Evolutionary conservation across 192 early-diverging fungal species (phyloP), one percentile per base, ranked within the genome.

Genomic region (Geranomyces michiganensis): DNA sequence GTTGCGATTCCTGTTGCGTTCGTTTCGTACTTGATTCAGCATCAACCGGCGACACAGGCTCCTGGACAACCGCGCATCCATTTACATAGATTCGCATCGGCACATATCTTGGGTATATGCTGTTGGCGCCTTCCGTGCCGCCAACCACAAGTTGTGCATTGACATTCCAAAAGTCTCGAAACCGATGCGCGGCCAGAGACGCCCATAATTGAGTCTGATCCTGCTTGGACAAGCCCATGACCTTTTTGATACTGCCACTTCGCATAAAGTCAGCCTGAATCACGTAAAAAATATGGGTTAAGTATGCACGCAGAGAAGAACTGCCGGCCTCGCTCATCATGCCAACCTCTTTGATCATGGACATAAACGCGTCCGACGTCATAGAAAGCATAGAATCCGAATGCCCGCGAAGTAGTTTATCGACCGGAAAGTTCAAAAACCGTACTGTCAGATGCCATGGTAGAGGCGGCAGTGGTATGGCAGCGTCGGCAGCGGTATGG

Each of bases 131-230:
- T 10, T 41, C 36, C 5, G 5, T 41, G 3, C 36, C 36, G 10
- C 36, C 36, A n/a, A 72, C 53, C 29, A 83, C 79, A 53, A 91
- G 59, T 26, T 81, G 81, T 62, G 82, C 71, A 65, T 90, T 90
- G 56, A 91, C 85, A 10, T 78, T 77, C 89, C 89, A 90, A 72
- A 87, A 91, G 4, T 67, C 31, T 17, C 75, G 65, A 56, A 73
- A 73, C 63, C 60, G 36, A 21, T 74, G 53, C 6, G 31, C 24
- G 55, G 32, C 33, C 15, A 94, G 48, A 0, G 91, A 85, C 44
- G 92, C 87, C 90, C 92, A 91, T 59, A 96, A 74, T 51, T 89
- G 88, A 56, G 86, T 88, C 71, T 93, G 92, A 69, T 96, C 92
- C 27, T 83, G 76, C 68, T 92, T 93, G 27, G 91, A 88, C 75